These are phyloP conservation scores for Penicillium cosmopolitanum DNA, from an alignment of 495 filamentous ascomycete species.

Conservation along the genomic window DNA sequence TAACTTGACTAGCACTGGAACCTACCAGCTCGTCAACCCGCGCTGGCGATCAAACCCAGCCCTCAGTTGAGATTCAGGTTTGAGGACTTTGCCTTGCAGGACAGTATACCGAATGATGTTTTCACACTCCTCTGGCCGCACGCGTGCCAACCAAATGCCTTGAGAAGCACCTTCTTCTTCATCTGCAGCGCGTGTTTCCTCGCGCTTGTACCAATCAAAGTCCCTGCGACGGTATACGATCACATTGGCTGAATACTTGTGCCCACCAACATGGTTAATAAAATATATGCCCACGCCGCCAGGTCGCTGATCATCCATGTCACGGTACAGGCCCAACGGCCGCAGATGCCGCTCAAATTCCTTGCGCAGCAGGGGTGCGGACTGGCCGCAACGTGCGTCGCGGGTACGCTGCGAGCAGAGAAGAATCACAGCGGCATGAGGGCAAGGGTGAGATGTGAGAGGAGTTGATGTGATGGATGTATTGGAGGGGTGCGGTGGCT, in stretches of 20 bases:
- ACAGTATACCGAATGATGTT: conserved; percentile 89
- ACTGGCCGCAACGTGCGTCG: conserved; percentile 93
- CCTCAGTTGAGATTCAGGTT: conserved; percentile 78
- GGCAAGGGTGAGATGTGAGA: conserved; percentile 69
- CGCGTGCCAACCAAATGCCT: conserved; percentile 92
- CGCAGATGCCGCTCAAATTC: conserved; percentile 92
- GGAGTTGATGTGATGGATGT: conserved; percentile 43
- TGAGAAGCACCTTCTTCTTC: conserved; percentile 69
- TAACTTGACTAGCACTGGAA: not conserved
- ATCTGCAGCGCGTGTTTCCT: conserved; percentile 33
- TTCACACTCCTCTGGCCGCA: conserved; percentile 91
- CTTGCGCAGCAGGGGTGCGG: conserved; percentile 79
- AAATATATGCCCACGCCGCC: conserved; percentile 96
- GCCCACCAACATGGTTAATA: conserved; percentile 91
- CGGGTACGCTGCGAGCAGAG: conserved; percentile 92
- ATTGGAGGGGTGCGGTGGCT: conserved; percentile 29
- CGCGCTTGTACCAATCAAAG: conserved; percentile 52
- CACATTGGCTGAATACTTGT: conserved; percentile 87
- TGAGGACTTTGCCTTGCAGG: conserved; percentile 90
- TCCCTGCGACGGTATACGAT: conserved; percentile 80
- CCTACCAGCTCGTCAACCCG: conserved; percentile 84
- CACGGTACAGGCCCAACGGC: conserved; percentile 80
- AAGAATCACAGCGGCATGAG: conserved; percentile 84
- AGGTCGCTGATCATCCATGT: conserved; percentile 81
- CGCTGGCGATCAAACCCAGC: conserved; percentile 87